Evolutionary conservation across 2,329 filamentous ascomycete species (phyloP), one percentile per base, ranked within the genome.

Genomic region (Didymella keratinophila): DNA sequence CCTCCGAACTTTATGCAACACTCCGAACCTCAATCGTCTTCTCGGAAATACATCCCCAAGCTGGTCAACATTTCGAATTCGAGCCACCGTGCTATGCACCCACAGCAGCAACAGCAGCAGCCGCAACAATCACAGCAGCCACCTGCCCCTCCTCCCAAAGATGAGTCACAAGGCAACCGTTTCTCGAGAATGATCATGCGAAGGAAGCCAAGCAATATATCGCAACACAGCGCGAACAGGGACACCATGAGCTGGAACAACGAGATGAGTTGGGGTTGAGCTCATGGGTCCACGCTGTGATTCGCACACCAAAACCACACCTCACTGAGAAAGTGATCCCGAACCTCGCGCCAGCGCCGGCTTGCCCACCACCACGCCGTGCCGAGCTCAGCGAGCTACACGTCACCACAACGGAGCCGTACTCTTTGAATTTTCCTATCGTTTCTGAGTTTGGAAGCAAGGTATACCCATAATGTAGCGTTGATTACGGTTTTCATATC

Each of bases 311-410:
- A 41, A 39, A 20, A 20, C 36, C 27, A 46, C 50, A 55, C 62
- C 60, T 74, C 73, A 75, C 72, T 75, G 71, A 69, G 66, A 74
- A 76, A 74, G 73, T 76, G 73, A 74, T 71, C 68, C 71, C 73
- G 73, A 75, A 74, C 72, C 73, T 74, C 73, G 70, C 53, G 37
- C 62, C 62, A 61, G 56, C 53, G 46, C 50, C 43, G 51, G 52
- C 55, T 54, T 23, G 34, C n/a, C 34, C 20, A 36, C 23, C 44
- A 49, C 39, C 21, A 18, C 39, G 49, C 56, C 49, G 50, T 10
- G 51, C 56, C 50, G 34, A 50, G 52, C 52, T 64, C 64, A 63
- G 57, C 70, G 72, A 74, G 73, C 71, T 70, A 71, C 72, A 71
- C 63, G 67, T 68, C 73, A 71, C 73, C 73, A 67, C 67, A 58